Evolutionary conservation across 2,329 filamentous ascomycete species (phyloP).

Genomic region (Colletotrichum spinosum): DNA sequence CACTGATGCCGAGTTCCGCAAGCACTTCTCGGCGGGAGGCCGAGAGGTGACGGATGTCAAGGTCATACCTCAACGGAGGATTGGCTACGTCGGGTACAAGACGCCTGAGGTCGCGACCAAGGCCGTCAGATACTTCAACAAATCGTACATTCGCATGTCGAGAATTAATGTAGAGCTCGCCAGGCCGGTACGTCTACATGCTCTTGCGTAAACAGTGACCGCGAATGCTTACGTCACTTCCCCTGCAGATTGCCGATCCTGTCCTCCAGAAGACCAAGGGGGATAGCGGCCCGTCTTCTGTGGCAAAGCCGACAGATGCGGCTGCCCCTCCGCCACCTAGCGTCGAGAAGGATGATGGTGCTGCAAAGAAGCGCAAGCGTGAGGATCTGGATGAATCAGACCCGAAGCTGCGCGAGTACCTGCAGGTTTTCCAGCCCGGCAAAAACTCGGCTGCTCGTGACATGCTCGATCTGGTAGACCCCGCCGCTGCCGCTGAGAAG

Average conservation of each 20-base stretch:
- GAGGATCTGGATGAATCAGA: conserved; percentile 71
- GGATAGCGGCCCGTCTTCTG: conserved; percentile 1
- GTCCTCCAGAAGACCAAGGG: conserved; percentile 45
- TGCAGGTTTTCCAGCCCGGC: conserved; percentile 81
- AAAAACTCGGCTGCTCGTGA: conserved; percentile 49
- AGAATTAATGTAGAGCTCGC: conserved; percentile 92
- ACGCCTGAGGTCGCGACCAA: conserved; percentile 81
- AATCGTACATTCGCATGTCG: conserved; percentile 94
- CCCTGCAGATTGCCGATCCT: conserved; percentile 54
- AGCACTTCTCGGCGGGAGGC: conserved; percentile 83
- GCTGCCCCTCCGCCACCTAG: conserved; percentile 39
- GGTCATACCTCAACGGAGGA: conserved; percentile 87
- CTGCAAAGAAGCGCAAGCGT: conserved; percentile 75
- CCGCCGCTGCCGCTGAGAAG: conserved; percentile 32
- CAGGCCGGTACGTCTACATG: conserved; percentile 61
- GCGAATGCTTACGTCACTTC: conserved; percentile 23
- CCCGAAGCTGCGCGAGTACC: conserved; percentile 86
- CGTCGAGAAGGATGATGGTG: conserved; percentile 34
- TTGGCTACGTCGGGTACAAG: conserved; percentile 96
- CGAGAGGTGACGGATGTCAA: conserved; percentile 90
- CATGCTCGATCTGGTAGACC: conserved; percentile 31
- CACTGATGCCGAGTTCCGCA: conserved; percentile 85
- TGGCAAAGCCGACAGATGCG: conserved; percentile 29
- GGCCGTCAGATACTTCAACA: conserved; percentile 96
- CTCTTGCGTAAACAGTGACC: neutral